phyloP scores from a whole-genome alignment of 805 yeast genomes.

The Naumovozyma dairenensis region DNA sequence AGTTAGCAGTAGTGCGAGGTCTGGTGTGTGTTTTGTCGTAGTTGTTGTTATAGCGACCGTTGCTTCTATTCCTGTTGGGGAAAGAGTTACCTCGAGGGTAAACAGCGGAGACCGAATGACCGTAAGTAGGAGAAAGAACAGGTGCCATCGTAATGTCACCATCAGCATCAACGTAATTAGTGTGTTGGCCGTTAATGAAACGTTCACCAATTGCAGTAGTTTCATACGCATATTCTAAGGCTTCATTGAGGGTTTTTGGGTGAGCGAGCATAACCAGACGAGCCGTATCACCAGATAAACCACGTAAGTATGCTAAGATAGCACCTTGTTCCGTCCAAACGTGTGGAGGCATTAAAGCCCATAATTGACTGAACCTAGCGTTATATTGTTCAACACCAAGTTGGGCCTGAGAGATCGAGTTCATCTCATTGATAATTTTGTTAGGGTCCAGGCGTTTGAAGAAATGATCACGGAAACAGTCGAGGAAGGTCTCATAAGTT shows the following conservation, averaged over 20 bases:
- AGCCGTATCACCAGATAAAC: background rate
- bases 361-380: background rate
- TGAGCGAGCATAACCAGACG: background rate
- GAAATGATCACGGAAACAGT: background rate
- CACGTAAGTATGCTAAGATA: slow-evolving; percentile 1
- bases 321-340: slow-evolving; percentile 3
- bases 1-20: too few relatives aligned
- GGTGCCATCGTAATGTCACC: background rate
- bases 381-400: slow-evolving; percentile 1
- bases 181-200: background rate
- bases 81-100: background rate
- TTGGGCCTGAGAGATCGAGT: background rate
- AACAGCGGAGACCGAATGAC: background rate
- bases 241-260: slow-evolving; percentile 1
- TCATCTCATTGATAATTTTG: slow-evolving; percentile 1
- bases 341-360: slow-evolving; percentile 2
- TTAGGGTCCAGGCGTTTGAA: slow-evolving; percentile 1
- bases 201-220: slow-evolving; percentile 1
- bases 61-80: background rate
- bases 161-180: background rate
- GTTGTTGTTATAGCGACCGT: too few relatives aligned
- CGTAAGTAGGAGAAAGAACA: background rate
- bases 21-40: too few relatives aligned
- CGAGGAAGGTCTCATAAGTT: background rate
- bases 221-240: background rate